phyloP scores from a whole-genome alignment of 1,284 basidiomycete genomes.

The Peniophora sp. region DNA sequence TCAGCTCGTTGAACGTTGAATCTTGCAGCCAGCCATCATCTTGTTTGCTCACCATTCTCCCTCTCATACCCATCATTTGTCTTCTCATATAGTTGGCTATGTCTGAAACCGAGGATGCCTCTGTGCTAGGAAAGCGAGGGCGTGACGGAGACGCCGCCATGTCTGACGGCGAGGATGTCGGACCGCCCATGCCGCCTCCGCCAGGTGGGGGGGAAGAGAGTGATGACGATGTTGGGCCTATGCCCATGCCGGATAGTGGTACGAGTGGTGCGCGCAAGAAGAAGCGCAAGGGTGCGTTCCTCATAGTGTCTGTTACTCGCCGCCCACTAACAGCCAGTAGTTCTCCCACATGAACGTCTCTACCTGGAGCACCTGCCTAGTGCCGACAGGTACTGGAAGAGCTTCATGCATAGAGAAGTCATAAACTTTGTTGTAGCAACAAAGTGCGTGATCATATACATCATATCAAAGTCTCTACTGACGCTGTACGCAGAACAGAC shows the following conservation, averaged over 20 bases:
- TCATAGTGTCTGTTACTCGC: constrained; percentile 31
- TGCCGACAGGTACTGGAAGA: constrained; percentile 92
- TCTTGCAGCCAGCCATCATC: not conserved
- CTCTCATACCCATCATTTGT: no score
- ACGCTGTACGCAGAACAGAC: constrained; percentile 54
- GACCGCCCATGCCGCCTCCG: constrained; percentile 12
- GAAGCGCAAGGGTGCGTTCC: constrained; percentile 58
- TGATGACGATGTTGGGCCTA: constrained; percentile 71
- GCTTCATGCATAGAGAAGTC: constrained; percentile 96
- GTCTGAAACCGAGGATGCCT: constrained; percentile 24
- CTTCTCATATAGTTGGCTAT: no score
- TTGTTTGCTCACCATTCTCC: not conserved
- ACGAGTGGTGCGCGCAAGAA: constrained; percentile 42
- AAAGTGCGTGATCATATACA: constrained; percentile 40
- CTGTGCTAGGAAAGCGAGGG: constrained; percentile 58
- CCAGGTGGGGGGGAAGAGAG: constrained; percentile 35
- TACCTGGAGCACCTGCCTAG: constrained; percentile 90
- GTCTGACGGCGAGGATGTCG: constrained; percentile 14
- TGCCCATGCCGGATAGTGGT: constrained; percentile 55
- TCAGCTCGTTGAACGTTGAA: not conserved
- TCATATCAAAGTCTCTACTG: constrained; percentile 1
- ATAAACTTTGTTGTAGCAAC: constrained; percentile 86
- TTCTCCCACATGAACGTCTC: constrained; percentile 71
- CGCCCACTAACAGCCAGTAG: constrained; percentile 20
- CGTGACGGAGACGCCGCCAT: constrained; percentile 31